Percentiles rank a stretch among this genome's conserved stretches.
Conservation (phyloP, 1,139 yeast species). For the Scheffersomyces segobiensis region DNA sequence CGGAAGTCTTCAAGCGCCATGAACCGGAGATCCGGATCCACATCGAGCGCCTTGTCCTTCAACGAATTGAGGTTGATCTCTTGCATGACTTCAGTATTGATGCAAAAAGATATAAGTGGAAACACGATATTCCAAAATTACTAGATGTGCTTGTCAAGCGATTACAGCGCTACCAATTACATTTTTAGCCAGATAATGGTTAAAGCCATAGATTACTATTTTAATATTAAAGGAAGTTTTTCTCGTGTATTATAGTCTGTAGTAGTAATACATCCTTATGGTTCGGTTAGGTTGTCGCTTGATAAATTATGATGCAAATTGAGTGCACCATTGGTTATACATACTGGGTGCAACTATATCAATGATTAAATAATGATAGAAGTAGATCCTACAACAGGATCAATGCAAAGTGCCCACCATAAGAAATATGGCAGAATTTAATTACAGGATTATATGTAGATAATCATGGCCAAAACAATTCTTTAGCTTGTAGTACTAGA, state of each 20-base stretch:
- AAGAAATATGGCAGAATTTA: not conserved
- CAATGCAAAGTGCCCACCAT: not conserved
- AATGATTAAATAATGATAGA: not conserved
- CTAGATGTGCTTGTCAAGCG: not conserved
- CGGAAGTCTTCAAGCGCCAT: slow-evolving; percentile 84
- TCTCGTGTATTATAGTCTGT: not conserved
- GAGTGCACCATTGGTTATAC: not conserved
- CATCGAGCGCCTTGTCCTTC: slow-evolving; percentile 56
- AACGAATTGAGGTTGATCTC: slow-evolving; percentile 22
- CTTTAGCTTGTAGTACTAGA: not conserved
- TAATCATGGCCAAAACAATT: not conserved
- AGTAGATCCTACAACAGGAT: not conserved
- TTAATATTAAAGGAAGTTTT: not conserved
- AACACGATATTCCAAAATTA: not conserved
- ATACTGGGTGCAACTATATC: not conserved
- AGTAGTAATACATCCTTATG: not conserved
- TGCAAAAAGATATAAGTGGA: not conserved
- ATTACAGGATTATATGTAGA: not conserved
- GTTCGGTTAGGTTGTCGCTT: not conserved
- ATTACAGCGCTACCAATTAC: not conserved
- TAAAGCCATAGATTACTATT: not conserved
- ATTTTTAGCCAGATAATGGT: not conserved
- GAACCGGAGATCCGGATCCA: slow-evolving; percentile 81
- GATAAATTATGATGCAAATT: not conserved
- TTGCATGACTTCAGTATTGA: slow-evolving; percentile 11